phyloP scores from a whole-genome alignment of 2,329 filamentous ascomycete genomes.

The Colletotrichum cordylinicola region DNA sequence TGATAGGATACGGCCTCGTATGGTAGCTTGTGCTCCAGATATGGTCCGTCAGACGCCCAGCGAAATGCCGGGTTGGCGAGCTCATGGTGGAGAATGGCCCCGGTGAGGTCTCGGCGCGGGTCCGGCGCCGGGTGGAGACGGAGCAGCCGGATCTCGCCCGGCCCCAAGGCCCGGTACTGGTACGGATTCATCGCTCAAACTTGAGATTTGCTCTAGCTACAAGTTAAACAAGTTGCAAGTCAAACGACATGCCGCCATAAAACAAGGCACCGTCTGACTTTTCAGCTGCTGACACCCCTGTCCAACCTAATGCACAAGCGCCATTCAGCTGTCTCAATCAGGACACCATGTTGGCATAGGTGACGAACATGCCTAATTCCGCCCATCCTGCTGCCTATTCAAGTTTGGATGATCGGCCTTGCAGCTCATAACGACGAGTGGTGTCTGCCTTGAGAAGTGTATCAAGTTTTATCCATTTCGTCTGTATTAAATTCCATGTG shows the following conservation, averaged over 20 bases:
- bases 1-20: slow-evolving; percentile 1
- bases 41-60: not conserved
- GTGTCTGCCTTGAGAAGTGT: not conserved
- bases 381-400: not conserved
- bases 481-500: not conserved
- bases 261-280: not conserved
- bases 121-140: not conserved
- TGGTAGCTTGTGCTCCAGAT: not conserved
- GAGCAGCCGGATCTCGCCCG: not conserved
- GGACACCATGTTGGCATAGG: not conserved
- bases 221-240: not conserved
- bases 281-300: not conserved
- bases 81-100: not conserved
- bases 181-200: not conserved
- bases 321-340: not conserved
- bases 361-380: not conserved
- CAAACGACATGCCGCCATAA: not conserved
- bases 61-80: not conserved
- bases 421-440: not conserved
- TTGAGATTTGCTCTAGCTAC: not conserved
- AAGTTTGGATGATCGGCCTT: not conserved
- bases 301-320: not conserved
- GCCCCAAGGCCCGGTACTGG: not conserved
- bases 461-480: not conserved
- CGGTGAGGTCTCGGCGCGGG: not conserved